These are phyloP conservation scores for Sugiyamaella grinbergsii DNA, from an alignment of 1,139 yeast species.

Conservation along the genomic window DNA sequence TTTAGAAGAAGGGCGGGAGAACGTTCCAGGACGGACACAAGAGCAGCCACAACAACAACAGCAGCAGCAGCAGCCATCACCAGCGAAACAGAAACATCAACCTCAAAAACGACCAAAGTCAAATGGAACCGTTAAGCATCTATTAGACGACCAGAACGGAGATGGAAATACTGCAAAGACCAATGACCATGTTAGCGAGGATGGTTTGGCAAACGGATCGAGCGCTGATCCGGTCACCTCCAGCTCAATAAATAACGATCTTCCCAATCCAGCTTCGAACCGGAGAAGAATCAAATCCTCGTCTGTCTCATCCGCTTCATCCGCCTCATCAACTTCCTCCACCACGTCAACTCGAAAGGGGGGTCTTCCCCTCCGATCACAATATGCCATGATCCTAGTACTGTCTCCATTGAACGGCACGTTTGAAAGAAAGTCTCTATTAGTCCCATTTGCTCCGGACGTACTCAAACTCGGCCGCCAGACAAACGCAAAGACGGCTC, in stretches of 20 bases:
- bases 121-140: constrained; percentile 7
- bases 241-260: neutral
- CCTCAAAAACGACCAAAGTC: neutral
- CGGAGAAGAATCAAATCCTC: neutral
- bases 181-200: neutral
- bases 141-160: constrained; percentile 3
- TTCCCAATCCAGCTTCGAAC: neutral
- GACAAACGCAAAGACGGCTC: constrained; percentile 69
- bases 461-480: constrained; percentile 87
- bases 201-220: neutral
- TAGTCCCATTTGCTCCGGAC: constrained; percentile 81
- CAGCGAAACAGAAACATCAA: constrained; percentile 1
- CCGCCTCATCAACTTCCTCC: constrained; percentile 1
- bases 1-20: neutral
- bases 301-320: constrained; percentile 4
- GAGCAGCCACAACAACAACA: constrained; percentile 6
- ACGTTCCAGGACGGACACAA: too few species aligned
- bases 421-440: constrained; percentile 74
- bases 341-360: neutral
- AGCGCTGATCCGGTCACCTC: neutral
- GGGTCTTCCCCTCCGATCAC: constrained; percentile 35
- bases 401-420: constrained; percentile 78
- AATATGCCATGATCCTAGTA: constrained; percentile 56
- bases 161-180: neutral
- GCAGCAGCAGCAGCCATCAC: neutral